Percentiles rank a stretch among this genome's conserved stretches.
Conservation (phyloP, 768 basidiomycete genomes). For the Panaeolus papilionaceus region DNA sequence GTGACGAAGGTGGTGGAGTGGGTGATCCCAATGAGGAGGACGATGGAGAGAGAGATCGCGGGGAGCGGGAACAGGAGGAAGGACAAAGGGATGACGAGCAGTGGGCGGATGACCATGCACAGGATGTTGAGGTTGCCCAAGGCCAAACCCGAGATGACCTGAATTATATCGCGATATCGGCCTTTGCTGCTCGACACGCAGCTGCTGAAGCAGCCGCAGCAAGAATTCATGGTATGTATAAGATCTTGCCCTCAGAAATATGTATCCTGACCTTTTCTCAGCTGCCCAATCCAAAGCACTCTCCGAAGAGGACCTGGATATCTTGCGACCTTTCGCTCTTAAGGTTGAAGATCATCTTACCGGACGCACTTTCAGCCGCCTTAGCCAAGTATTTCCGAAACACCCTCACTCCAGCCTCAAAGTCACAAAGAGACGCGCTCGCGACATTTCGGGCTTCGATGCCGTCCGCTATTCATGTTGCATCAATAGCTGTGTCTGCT, state of each 20-base stretch:
- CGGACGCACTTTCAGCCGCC: slow-evolving; percentile 7
- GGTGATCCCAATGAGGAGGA: slow-evolving; percentile 14
- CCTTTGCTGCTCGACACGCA: background rate
- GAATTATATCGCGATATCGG: background rate
- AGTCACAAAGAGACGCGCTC: slow-evolving; percentile 9
- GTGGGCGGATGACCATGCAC: slow-evolving; percentile 1
- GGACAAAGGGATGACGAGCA: slow-evolving; percentile 21
- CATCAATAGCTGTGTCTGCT: slow-evolving; percentile 19
- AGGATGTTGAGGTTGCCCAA: background rate
- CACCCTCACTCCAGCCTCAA: background rate
- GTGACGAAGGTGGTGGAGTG: slow-evolving; percentile 9
- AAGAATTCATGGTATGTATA: background rate
- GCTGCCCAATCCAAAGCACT: background rate
- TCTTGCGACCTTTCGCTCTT: background rate
- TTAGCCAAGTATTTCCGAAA: background rate
- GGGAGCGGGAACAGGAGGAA: background rate
- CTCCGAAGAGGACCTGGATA: background rate
- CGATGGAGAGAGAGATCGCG: no score
- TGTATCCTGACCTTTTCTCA: background rate
- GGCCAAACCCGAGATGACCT: background rate
- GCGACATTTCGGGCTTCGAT: slow-evolving; percentile 3
- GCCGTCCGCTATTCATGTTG: slow-evolving; percentile 1
- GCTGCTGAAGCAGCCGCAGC: background rate
- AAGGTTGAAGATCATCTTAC: slow-evolving; percentile 14
- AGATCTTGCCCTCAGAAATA: background rate